Evolutionary conservation across 1,139 yeast genomes (phyloP).

Genomic region (Diutina rugosa): DNA sequence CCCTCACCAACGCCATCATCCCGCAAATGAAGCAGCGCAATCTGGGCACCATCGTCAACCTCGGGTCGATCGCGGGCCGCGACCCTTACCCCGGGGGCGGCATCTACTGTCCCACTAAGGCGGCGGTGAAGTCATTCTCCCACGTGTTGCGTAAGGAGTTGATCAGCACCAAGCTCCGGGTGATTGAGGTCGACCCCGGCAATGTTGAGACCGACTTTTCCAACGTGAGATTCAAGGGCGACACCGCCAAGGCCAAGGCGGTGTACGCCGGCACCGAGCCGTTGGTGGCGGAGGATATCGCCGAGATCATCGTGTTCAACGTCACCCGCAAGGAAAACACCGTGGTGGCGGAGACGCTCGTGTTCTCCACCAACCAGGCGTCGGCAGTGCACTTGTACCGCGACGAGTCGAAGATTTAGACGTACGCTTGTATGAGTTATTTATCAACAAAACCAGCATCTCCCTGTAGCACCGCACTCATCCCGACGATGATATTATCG

Average conservation of each 20-base stretch:
- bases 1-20: slow-evolving; percentile 53
- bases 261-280: slow-evolving; percentile 70
- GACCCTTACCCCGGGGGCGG: slow-evolving; percentile 82
- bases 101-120: slow-evolving; percentile 82
- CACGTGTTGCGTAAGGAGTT: slow-evolving; percentile 69
- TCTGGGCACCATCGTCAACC: slow-evolving; percentile 66
- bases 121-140: slow-evolving; percentile 67
- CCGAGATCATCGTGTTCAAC: slow-evolving; percentile 67
- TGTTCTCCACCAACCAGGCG: slow-evolving; percentile 72
- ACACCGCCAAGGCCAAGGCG: slow-evolving; percentile 49
- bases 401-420: neutral
- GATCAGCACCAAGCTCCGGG: slow-evolving; percentile 60
- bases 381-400: slow-evolving; percentile 42
- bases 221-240: slow-evolving; percentile 64
- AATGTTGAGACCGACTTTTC: slow-evolving; percentile 84
- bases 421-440: neutral
- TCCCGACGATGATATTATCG: too few relatives aligned
- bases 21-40: slow-evolving; percentile 49
- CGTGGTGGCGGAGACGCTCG: slow-evolving; percentile 66
- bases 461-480: too few relatives aligned
- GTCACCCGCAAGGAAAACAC: slow-evolving; percentile 60
- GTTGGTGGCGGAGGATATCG: slow-evolving; percentile 63
- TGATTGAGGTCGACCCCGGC: slow-evolving; percentile 80
- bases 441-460: too few relatives aligned
- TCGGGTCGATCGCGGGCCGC: slow-evolving; percentile 83